Conservation (phyloP, 257 asterid genomes). For the Solanum sitiens region DNA sequence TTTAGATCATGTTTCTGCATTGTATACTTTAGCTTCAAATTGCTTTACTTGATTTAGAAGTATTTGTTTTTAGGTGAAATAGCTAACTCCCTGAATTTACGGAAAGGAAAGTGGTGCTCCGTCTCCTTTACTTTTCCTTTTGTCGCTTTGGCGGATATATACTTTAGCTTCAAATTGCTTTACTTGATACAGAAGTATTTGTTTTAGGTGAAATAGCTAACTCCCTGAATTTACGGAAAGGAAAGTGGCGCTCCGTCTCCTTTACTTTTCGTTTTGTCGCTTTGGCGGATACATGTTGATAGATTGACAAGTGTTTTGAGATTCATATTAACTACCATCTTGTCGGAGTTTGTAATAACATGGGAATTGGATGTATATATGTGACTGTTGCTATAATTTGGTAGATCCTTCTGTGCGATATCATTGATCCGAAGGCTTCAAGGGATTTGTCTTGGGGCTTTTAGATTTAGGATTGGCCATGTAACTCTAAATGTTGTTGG, state of each 20-base stretch:
- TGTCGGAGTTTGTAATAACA: neutral
- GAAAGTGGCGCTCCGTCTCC: neutral
- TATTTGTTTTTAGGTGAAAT: neutral
- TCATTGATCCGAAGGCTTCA: neutral
- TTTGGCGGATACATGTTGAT: neutral
- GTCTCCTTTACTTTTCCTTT: neutral
- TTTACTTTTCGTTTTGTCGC: neutral
- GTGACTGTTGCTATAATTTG: neutral
- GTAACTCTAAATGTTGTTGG: neutral
- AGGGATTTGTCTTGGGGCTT: neutral
- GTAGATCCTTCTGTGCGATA: neutral
- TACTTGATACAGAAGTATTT: neutral
- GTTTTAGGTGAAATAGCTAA: neutral
- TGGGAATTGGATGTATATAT: neutral
- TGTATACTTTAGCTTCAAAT: neutral
- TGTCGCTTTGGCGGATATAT: neutral
- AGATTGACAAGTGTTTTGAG: neutral
- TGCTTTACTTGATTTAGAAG: neutral
- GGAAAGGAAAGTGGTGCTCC: neutral
- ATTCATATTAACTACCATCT: neutral
- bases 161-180: neutral
- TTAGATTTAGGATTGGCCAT: neutral
- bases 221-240: neutral
- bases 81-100: neutral
- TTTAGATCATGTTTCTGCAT: neutral